Evolutionary conservation across 768 basidiomycete genomes (phyloP).

Genomic region (Pulveroboletus sp.): DNA sequence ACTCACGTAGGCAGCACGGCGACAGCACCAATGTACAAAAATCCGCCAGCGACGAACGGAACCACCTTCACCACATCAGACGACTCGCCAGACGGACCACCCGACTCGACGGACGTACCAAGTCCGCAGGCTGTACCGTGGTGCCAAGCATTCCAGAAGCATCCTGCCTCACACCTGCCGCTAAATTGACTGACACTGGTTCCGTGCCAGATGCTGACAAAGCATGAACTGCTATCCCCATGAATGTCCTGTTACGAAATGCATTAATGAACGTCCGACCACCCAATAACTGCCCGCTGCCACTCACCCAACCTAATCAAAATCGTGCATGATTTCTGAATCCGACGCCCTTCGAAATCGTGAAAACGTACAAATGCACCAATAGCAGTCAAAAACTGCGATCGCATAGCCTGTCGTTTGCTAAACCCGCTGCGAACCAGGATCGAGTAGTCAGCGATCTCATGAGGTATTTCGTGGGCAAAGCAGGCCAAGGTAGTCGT

Average conservation of each 20-base stretch:
- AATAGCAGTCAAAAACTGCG: slow-evolving; percentile 86
- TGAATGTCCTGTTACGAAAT: slow-evolving; percentile 58
- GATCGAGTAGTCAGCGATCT: slow-evolving; percentile 97
- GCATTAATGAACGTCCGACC: slow-evolving; percentile 1
- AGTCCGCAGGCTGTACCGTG: slow-evolving; percentile 69
- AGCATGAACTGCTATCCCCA: slow-evolving; percentile 82
- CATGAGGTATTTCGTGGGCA: slow-evolving; percentile 92
- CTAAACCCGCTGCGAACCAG: slow-evolving; percentile 85
- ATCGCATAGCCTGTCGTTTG: slow-evolving; percentile 89
- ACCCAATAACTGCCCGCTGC: background rate
- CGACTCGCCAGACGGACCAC: slow-evolving; percentile 7
- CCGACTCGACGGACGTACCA: slow-evolving; percentile 49
- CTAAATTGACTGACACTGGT: slow-evolving; percentile 51
- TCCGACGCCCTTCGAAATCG: slow-evolving; percentile 5
- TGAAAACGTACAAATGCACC: slow-evolving; percentile 71
- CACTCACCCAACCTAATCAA: slow-evolving; percentile 34
- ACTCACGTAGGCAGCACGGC: slow-evolving; percentile 86
- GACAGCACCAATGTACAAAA: slow-evolving; percentile 90
- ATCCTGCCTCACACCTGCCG: slow-evolving; percentile 70
- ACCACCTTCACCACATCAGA: slow-evolving; percentile 54
- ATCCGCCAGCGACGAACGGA: slow-evolving; percentile 86
- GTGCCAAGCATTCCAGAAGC: slow-evolving; percentile 81
- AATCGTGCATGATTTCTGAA: slow-evolving; percentile 18
- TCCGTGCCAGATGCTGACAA: slow-evolving; percentile 50
- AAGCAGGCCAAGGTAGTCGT: slow-evolving; percentile 95